Conservation (phyloP, 495 filamentous ascomycete genomes). For the Aspergillus indologenus region DNA sequence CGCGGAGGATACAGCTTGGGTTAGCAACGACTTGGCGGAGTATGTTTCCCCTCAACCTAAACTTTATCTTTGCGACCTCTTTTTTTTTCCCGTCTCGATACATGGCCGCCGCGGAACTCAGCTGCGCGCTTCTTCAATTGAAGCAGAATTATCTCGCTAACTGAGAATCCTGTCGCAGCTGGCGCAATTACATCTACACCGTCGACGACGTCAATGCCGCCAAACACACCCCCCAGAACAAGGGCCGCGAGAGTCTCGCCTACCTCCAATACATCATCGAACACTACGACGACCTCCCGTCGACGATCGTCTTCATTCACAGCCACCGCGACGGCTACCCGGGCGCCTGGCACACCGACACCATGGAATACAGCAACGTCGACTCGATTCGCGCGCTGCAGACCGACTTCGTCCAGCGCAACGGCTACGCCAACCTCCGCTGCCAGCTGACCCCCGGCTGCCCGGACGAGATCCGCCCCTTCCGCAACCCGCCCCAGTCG, state of each 20-base stretch:
- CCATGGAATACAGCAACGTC: constrained; percentile 43
- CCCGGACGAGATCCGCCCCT: constrained; percentile 40
- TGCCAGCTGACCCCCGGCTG: constrained; percentile 43
- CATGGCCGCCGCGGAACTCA: too few relatives aligned
- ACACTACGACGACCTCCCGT: constrained; percentile 45
- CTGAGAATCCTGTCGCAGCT: constrained; percentile 25
- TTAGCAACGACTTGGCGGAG: constrained; percentile 39
- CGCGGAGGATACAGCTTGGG: constrained; percentile 41
- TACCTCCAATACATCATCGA: constrained; percentile 50
- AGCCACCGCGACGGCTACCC: constrained; percentile 39
- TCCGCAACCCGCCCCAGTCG: constrained; percentile 42
- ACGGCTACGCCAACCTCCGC: constrained; percentile 44
- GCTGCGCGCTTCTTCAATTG: too few relatives aligned
- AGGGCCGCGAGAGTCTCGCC: constrained; percentile 46
- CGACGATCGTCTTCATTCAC: constrained; percentile 43
- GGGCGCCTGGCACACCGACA: constrained; percentile 47
- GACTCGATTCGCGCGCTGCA: constrained; percentile 40
- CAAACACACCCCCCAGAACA: constrained; percentile 43
- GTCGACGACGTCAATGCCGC: constrained; percentile 39
- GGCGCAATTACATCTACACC: constrained; percentile 46
- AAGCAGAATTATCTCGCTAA: too few relatives aligned
- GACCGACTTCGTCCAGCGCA: constrained; percentile 30
- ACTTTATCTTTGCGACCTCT: too few relatives aligned
- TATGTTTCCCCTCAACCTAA: constrained; percentile 20
- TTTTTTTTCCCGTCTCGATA: too few relatives aligned